Base-by-base conservation (phyloP, 148 eudicot species). In the Chenopodium formosanum region DNA sequence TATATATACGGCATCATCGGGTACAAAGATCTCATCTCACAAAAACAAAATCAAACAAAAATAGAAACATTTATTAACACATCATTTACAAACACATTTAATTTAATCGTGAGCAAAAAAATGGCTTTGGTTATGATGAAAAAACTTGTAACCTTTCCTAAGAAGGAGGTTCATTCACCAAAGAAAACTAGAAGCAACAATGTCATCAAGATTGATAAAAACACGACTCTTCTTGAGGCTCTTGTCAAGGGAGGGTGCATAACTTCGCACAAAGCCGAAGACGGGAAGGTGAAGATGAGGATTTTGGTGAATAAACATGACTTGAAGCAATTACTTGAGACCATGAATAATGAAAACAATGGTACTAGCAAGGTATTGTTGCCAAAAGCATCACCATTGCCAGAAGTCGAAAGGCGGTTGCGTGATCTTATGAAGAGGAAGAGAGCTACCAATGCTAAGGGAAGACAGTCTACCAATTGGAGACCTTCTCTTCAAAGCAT, bases 401-500 rank as follows among this genome's bases (percentile, higher is more conserved):
- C 73, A 11, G 47, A 72, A 9, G 48, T 74, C 1, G 83, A 90
- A 52, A 88, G 84, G 22, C 80, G 90, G 74, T 56, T 91, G 69
- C 71, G 73, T 53, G 83, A 76, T 82, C 62, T 84, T 3, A 82
- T 92, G 93, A 73, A 84, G 83, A 81, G 74, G 69, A 86, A 84
- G 84, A 82, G 76, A 79, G 86, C 77, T 25, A 83, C 40, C 37
- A 72, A 62, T 48, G 50, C 78, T 79, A 66, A 76, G 66, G 74
- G 73, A 67, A 29, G 72, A 75, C 50, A 62, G 67, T 74, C 82
- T 47, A 67, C n/a, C 63, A 58, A 85, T 34, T 90, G 95, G 95
- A 89, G 82, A 74, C 95, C 95, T 69, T 86, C 77, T 19, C 95
- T 92, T 73, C 90, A 85, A 47, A 92, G 91, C 84, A 92, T 92